Evolutionary conservation across 441 rosid species (phyloP).

Genomic region (Geranium incanum): DNA sequence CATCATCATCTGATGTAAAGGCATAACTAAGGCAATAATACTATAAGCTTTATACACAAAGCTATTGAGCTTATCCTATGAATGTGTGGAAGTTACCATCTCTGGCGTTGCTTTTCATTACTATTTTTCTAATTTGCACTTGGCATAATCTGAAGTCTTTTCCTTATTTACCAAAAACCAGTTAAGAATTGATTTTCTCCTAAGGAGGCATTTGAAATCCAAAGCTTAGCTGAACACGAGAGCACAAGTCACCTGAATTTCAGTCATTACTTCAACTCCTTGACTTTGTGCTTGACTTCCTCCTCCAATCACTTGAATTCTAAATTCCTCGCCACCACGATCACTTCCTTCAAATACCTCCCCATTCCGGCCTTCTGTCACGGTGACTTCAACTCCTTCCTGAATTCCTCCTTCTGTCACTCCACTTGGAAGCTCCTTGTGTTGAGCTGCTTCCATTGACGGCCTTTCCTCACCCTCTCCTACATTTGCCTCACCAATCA

Average conservation of each 20-base stretch:
- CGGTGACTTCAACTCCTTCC: background rate
- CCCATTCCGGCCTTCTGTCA: no score
- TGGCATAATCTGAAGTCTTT: no score
- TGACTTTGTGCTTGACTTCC: background rate
- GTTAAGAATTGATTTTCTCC: background rate
- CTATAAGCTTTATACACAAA: no score
- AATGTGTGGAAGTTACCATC: no score
- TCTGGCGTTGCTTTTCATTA: no score
- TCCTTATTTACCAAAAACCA: no score
- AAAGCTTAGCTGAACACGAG: background rate
- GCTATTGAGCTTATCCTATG: no score
- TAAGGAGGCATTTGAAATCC: background rate
- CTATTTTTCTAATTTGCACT: no score
- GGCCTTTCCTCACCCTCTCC: background rate
- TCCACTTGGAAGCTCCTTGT: background rate
- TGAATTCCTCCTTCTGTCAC: background rate
- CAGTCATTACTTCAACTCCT: background rate
- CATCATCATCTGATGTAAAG: no score
- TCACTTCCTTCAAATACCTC: no score
- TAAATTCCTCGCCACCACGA: background rate
- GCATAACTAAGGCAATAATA: no score
- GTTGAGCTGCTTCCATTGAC: background rate
- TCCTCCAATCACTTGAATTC: background rate
- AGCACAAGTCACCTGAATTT: background rate
- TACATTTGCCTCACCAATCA: background rate